Evolutionary conservation across 1,284 basidiomycete species (phyloP).

Genomic region (Pascua sp.): DNA sequence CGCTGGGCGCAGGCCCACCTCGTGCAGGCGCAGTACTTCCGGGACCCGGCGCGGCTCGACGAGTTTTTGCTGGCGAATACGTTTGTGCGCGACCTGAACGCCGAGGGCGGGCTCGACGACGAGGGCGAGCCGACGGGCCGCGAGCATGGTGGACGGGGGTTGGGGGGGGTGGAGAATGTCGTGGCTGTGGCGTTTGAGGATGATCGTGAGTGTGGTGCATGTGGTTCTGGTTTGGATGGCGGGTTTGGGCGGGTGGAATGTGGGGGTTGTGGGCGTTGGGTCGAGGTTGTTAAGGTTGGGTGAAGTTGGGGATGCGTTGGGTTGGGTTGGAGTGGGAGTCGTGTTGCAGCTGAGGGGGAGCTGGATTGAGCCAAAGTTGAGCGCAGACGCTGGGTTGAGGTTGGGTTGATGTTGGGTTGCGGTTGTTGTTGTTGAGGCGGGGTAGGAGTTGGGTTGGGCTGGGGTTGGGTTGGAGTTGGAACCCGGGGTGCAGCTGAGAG

Average conservation of each 20-base stretch:
- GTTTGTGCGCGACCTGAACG: conserved; percentile 50
- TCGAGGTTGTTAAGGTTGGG: no score
- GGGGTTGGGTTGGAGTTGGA: no score
- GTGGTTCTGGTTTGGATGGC: neutral
- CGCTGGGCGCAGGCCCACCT: conserved; percentile 77
- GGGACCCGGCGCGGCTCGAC: conserved; percentile 72
- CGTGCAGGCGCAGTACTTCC: conserved; percentile 89
- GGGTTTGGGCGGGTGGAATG: neutral
- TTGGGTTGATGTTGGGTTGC: no score
- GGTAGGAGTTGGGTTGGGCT: no score
- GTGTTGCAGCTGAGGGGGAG: no score
- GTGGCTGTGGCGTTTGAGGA: conserved; percentile 50
- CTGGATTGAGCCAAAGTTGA: no score
- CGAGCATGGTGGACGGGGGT: conserved; percentile 28
- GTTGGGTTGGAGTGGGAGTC: no score
- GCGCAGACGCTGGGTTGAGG: no score
- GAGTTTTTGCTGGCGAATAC: conserved; percentile 66
- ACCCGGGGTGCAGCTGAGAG: no score
- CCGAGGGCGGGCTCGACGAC: conserved; percentile 18
- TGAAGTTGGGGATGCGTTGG: no score
- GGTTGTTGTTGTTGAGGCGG: no score
- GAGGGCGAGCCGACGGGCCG: conserved; percentile 11
- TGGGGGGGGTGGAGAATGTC: conserved; percentile 44
- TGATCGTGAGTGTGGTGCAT: conserved; percentile 27
- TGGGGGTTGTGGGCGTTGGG: no score